A percentile compares a stretch with the other conserved stretches of the same genome.
These are phyloP conservation scores for Talaromyces adpressus DNA, from an alignment of 495 filamentous ascomycete species.

Conservation along the genomic window DNA sequence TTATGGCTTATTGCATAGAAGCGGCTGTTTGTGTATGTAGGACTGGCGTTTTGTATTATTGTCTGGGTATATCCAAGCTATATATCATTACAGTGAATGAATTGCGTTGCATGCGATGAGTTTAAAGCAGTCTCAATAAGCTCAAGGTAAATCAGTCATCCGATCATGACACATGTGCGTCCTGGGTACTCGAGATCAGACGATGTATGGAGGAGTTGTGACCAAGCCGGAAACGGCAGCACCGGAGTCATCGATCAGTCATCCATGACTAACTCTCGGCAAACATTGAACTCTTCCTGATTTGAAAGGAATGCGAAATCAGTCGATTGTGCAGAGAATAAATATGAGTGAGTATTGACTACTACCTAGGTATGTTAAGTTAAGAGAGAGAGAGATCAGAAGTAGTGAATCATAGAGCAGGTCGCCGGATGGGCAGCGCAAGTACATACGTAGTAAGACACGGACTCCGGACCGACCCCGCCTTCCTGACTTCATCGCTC, in stretches of 20 bases:
- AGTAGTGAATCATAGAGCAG: neutral
- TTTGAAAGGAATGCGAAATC: too few relatives aligned
- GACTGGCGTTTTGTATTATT: conserved; percentile 7
- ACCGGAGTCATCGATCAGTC: neutral
- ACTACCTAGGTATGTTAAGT: neutral
- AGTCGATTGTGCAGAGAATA: too few relatives aligned
- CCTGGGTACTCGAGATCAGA: neutral
- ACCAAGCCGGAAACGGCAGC: neutral
- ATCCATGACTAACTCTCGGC: neutral
- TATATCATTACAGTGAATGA: neutral
- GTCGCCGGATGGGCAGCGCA: neutral
- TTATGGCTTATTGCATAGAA: neutral
- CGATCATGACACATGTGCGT: neutral
- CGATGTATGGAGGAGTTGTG: neutral
- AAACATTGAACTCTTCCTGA: neutral
- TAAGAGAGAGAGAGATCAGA: neutral
- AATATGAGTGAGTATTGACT: too few relatives aligned
- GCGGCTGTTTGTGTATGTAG: neutral
- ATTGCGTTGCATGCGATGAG: neutral
- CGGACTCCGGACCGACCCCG: neutral
- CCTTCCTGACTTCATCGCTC: conserved; percentile 4
- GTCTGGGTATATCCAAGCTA: neutral
- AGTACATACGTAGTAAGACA: too few relatives aligned
- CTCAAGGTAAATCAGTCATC: neutral
- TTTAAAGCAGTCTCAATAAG: neutral